Evolutionary conservation across 371 early-diverging fungal genomes (phyloP).

Genomic region (Actinomortierella wolfii): DNA sequence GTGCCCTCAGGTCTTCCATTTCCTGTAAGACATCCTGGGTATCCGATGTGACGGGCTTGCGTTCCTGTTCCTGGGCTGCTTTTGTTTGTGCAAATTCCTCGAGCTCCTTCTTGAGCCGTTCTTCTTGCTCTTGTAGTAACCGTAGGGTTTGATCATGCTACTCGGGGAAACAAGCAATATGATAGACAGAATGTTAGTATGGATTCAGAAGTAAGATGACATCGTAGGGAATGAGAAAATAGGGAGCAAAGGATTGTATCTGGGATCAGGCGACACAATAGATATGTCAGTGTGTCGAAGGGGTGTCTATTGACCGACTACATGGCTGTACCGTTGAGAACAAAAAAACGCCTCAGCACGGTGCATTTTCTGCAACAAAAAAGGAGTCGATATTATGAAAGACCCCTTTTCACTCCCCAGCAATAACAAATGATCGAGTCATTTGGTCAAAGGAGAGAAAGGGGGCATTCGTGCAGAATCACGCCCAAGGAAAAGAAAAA

Average conservation of each 20-base stretch:
- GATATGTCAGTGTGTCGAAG: constrained; percentile 5
- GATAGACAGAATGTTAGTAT: background rate
- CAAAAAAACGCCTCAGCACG: no score
- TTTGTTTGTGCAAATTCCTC: constrained; percentile 17
- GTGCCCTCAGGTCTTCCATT: constrained; percentile 36
- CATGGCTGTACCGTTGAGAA: no score
- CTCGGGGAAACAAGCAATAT: background rate
- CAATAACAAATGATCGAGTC: no score
- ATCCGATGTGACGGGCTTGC: constrained; percentile 38
- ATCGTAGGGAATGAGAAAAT: constrained; percentile 3
- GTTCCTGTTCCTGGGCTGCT: constrained; percentile 15
- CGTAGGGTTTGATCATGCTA: constrained; percentile 43
- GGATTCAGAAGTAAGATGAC: no score
- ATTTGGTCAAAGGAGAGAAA: no score
- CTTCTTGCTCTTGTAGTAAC: constrained; percentile 44
- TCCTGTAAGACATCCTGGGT: constrained; percentile 32
- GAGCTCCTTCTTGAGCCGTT: constrained; percentile 34
- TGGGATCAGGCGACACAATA: constrained; percentile 5
- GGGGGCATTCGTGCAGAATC: no score
- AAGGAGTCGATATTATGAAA: no score
- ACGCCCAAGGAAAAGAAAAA: no score
- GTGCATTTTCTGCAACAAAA: no score
- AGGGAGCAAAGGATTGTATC: background rate
- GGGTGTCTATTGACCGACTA: background rate
- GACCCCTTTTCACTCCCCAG: no score